phyloP scores from a whole-genome alignment of 768 basidiomycete species.

The Lentinula sp. region DNA sequence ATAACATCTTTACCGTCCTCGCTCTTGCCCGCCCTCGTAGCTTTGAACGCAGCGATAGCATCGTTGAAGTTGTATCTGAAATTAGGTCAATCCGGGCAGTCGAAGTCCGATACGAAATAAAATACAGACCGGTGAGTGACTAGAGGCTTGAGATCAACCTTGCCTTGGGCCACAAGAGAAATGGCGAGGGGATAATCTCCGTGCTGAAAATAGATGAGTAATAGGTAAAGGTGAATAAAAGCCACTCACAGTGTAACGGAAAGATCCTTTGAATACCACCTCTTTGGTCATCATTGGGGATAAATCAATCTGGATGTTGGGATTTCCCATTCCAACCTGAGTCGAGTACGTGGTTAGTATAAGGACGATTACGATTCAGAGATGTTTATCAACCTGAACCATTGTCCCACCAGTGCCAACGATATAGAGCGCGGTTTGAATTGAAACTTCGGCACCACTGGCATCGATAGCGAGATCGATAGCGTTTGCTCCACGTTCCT shows the following conservation, averaged over 20 bases:
- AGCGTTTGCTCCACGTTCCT: constrained; percentile 60
- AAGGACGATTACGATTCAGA: neutral
- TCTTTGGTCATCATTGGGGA: constrained; percentile 70
- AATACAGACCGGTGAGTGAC: constrained; percentile 73
- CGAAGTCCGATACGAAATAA: neutral
- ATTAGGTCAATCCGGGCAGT: neutral
- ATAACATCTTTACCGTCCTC: constrained; percentile 84
- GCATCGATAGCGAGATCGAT: constrained; percentile 91
- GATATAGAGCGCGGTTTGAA: constrained; percentile 78
- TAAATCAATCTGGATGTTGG: constrained; percentile 72
- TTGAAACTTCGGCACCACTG: constrained; percentile 88
- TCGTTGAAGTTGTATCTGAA: constrained; percentile 69
- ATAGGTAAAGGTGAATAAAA: constrained; percentile 12
- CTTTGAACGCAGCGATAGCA: constrained; percentile 75
- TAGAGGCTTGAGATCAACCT: constrained; percentile 81
- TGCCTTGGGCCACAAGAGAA: constrained; percentile 73
- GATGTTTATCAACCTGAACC: constrained; percentile 45
- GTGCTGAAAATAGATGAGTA: constrained; percentile 34
- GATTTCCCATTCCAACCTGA: constrained; percentile 85
- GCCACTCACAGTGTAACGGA: constrained; percentile 68
- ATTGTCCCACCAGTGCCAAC: constrained; percentile 72
- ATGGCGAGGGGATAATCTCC: constrained; percentile 86
- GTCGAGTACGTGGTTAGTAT: neutral
- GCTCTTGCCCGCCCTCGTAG: constrained; percentile 75
- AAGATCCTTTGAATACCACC: constrained; percentile 80